phyloP scores from a whole-genome alignment of 768 basidiomycete genomes.

The Holtermanniella nyarrowii region DNA sequence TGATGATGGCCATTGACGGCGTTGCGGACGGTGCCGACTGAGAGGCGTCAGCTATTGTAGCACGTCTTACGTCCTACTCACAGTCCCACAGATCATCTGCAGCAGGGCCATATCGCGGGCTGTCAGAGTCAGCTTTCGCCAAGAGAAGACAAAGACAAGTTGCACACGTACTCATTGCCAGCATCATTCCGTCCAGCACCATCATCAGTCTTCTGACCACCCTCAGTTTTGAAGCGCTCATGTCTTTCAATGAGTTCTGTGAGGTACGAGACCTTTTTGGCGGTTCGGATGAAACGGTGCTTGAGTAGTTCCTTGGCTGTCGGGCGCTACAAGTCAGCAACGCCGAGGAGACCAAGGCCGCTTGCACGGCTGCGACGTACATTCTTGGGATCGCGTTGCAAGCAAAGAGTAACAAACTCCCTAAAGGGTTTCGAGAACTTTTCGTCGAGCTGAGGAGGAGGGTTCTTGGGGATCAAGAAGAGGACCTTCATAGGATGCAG shows the following conservation, averaged over 20 bases:
- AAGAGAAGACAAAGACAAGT: not conserved
- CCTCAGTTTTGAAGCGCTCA: constrained; percentile 85
- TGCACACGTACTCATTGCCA: constrained; percentile 1
- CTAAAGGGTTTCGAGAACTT: constrained; percentile 80
- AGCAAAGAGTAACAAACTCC: constrained; percentile 85
- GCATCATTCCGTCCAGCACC: constrained; percentile 50
- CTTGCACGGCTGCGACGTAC: constrained; percentile 45
- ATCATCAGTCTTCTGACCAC: constrained; percentile 64
- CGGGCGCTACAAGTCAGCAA: constrained; percentile 55
- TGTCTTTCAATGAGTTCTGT: constrained; percentile 92
- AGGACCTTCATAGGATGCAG: constrained; percentile 99
- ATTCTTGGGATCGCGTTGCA: constrained; percentile 87
- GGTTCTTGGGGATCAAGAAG: constrained; percentile 96
- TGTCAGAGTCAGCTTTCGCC: constrained; percentile 5
- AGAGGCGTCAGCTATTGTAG: not conserved
- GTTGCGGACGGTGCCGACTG: constrained; percentile 79
- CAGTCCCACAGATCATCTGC: constrained; percentile 72
- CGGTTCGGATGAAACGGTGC: constrained; percentile 90
- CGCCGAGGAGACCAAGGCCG: not conserved
- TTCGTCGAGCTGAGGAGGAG: constrained; percentile 79
- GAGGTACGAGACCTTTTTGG: constrained; percentile 86
- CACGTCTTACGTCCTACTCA: too few species aligned
- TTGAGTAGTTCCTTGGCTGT: constrained; percentile 88
- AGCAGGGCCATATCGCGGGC: constrained; percentile 42
- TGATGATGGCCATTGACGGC: too few species aligned